A percentile compares a stretch with the other conserved stretches of the same genome.
These are phyloP conservation scores for Acacia confusa DNA, from an alignment of 306 rosid genomes.

Conservation along the genomic window DNA sequence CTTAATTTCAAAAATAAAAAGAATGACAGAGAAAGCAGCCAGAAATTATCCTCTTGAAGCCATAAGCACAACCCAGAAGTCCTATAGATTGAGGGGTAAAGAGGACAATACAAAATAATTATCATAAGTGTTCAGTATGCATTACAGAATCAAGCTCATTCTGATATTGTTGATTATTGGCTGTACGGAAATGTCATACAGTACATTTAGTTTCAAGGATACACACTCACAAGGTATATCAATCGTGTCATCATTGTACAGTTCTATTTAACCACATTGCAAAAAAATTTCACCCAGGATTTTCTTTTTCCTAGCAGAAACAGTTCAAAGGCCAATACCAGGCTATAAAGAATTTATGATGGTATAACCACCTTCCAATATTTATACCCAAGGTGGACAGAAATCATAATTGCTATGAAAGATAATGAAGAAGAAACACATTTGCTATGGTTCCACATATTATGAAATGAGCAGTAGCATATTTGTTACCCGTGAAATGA, in stretches of 20 bases:
- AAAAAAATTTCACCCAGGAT: not conserved
- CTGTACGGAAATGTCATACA: constrained; percentile 7
- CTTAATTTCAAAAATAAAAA: not conserved
- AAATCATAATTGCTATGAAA: not conserved
- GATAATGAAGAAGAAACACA: constrained; percentile 11
- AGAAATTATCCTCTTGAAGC: not conserved
- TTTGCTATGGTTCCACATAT: not conserved
- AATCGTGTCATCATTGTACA: constrained; percentile 2
- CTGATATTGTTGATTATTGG: constrained; percentile 18
- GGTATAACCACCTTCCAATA: constrained; percentile 11
- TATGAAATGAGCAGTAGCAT: constrained; percentile 15
- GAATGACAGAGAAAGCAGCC: not conserved
- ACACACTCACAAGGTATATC: constrained; percentile 11
- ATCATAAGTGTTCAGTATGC: not conserved
- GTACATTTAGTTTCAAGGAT: constrained; percentile 17
- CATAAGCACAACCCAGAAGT: constrained; percentile 11
- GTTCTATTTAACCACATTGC: constrained; percentile 17
- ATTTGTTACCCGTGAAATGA: constrained; percentile 8
- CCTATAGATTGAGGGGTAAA: constrained; percentile 6
- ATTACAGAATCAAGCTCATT: not conserved
- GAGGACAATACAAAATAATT: constrained; percentile 1
- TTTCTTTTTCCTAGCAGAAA: not conserved
- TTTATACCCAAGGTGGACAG: not conserved
- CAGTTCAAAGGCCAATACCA: not conserved
- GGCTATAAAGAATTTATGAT: constrained; percentile 1